Base-by-base conservation (phyloP, 2,329 filamentous ascomycete species). In the Fusarium xyrophilum region DNA sequence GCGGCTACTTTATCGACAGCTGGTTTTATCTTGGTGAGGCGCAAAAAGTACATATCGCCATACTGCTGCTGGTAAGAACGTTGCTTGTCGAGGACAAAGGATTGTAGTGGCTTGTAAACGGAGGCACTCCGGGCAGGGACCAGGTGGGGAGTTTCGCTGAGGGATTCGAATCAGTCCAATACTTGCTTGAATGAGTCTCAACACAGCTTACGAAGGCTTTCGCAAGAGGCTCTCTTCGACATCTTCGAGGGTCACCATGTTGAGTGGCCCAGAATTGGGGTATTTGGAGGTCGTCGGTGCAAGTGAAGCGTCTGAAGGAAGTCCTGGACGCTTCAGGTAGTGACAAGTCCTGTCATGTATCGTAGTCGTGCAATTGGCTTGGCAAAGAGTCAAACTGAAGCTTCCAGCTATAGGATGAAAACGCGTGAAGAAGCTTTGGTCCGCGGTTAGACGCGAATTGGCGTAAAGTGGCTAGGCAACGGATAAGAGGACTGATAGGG, bases 21-120 rank as follows among this genome's bases (percentile, higher is more conserved):
- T 13, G 93, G 92, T 80, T 95, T 97, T 77, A 99, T 88, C 79
- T 92, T 91, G 38, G 93, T 89, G 27, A 99, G 86, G 15, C 96
- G 91, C 72, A 97, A 79, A 77, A 97, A 99, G 84, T 99, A 99
- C 88, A 98, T 95, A 79, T 99, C 96, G 67, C 91, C 93, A 86
- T 92, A 99, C 81, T 99, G 96, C 78, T 98, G 96, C 78, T 94
- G 85, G 78, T 98, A 99, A 56, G 93, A 91, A 65, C 86, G 86
- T 62, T 86, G 82, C 74, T 86, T 90, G 27, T 91, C 86, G 13
- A 98, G 87, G 50, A 82, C 82, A 79, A 93, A 98, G 11, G 89
- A 91, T 56, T 88, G 82, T 30, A 96, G 84, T 1, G 95, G 89
- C 59, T 88, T 90, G 82, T 97, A 98, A 57, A 76, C 76, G 12